These are phyloP conservation scores for Letharia lupina DNA, from an alignment of 495 filamentous ascomycete genomes.

Conservation along the genomic window DNA sequence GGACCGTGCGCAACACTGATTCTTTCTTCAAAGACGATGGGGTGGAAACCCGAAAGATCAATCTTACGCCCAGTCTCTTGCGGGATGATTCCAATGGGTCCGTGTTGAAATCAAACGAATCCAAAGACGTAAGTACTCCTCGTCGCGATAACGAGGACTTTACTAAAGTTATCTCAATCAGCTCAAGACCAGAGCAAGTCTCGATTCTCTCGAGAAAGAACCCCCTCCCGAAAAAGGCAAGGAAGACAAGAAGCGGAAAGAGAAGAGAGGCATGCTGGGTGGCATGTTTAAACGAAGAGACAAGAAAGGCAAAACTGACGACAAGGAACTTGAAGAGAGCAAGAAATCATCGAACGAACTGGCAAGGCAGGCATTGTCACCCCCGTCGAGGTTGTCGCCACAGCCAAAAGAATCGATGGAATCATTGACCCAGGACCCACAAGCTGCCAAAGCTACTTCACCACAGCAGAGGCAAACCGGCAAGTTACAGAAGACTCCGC, in stretches of 20 bases:
- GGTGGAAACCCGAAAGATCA: constrained; percentile 93
- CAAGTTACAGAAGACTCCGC: constrained; percentile 69
- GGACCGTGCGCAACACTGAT: constrained; percentile 78
- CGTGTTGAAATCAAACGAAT: constrained; percentile 50
- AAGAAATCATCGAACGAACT: constrained; percentile 55
- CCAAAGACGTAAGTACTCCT: constrained; percentile 46
- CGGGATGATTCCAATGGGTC: constrained; percentile 65
- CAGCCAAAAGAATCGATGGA: constrained; percentile 47
- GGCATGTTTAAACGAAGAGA: constrained; percentile 94
- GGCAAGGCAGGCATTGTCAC: constrained; percentile 29
- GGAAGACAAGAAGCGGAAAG: constrained; percentile 81
- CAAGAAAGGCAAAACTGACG: constrained; percentile 64
- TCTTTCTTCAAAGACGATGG: constrained; percentile 97
- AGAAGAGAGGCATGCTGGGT: constrained; percentile 91
- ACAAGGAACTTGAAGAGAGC: constrained; percentile 55
- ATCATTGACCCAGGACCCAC: constrained; percentile 30
- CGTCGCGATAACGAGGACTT: neutral
- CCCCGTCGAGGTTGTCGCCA: constrained; percentile 30
- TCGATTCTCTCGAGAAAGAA: constrained; percentile 47
- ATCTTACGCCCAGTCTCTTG: constrained; percentile 87
- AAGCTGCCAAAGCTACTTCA: constrained; percentile 30
- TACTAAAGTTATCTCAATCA: constrained; percentile 2
- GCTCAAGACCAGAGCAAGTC: constrained; percentile 32
- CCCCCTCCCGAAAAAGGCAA: constrained; percentile 47
- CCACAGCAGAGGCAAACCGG: constrained; percentile 47